Evolutionary conservation across 768 basidiomycete species (phyloP).

Genomic region (Mycena epipterygia): DNA sequence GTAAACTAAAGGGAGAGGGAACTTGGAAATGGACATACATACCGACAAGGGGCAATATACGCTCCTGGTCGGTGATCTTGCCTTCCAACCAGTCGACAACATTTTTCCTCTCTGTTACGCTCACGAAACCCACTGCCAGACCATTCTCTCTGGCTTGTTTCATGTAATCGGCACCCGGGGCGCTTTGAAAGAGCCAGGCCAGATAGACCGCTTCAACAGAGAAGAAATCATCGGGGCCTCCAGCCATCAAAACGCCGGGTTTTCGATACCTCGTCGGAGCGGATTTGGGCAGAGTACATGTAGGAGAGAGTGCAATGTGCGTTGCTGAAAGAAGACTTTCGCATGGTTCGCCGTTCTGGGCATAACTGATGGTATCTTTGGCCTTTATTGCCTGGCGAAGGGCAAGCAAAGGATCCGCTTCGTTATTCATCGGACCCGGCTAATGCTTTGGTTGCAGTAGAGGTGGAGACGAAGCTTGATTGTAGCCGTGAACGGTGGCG

Average conservation of each 20-base stretch:
- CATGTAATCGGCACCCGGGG: constrained; percentile 88
- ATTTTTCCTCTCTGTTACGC: constrained; percentile 88
- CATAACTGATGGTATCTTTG: constrained; percentile 64
- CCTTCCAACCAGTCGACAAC: constrained; percentile 91
- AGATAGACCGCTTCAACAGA: constrained; percentile 86
- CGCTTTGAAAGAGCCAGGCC: constrained; percentile 85
- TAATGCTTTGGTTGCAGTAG: no score
- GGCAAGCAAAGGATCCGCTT: constrained; percentile 64
- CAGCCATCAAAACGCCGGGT: constrained; percentile 60
- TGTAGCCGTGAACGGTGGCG: no score
- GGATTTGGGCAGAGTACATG: constrained; percentile 74
- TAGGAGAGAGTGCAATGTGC: constrained; percentile 70
- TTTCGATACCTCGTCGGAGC: constrained; percentile 84
- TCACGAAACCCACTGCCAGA: constrained; percentile 81
- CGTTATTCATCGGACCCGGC: constrained; percentile 27
- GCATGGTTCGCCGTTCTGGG: constrained; percentile 56
- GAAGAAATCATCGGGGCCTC: constrained; percentile 75
- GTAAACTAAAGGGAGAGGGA: constrained; percentile 7
- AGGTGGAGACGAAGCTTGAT: no score
- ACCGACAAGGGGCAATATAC: constrained; percentile 63
- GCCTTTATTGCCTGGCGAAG: constrained; percentile 76
- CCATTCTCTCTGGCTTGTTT: constrained; percentile 84
- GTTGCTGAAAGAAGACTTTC: constrained; percentile 69
- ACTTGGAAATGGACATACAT: neutral
- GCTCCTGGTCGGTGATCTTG: constrained; percentile 60